Evolutionary conservation across 495 filamentous ascomycete genomes (phyloP).

Genomic region (Physcia stellaris): DNA sequence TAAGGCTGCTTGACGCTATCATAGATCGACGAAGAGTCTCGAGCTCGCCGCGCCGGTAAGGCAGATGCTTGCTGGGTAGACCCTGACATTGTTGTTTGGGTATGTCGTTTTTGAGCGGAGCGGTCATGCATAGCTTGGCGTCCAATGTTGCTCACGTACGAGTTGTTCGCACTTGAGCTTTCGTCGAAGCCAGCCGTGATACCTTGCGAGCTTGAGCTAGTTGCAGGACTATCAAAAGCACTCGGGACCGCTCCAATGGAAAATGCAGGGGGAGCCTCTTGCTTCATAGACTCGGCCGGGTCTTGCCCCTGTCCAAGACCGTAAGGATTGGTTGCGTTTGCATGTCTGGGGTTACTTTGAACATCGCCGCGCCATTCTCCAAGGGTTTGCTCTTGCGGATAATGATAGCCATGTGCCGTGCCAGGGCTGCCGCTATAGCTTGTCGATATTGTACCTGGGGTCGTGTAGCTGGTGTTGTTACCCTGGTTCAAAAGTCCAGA

Average conservation of each 20-base stretch:
- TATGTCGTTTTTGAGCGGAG: conserved; percentile 25
- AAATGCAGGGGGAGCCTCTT: conserved; percentile 49
- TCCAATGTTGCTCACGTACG: conserved; percentile 18
- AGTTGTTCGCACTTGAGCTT: conserved; percentile 7
- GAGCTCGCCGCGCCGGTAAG: conserved; percentile 38
- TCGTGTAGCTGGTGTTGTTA: conserved; percentile 23
- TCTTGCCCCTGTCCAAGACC: conserved; percentile 14
- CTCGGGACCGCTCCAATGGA: conserved; percentile 55
- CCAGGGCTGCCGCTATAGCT: conserved; percentile 12
- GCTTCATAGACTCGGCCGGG: conserved; percentile 22
- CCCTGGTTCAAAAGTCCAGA: conserved; percentile 14
- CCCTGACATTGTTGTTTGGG: conserved; percentile 28
- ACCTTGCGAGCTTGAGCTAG: conserved; percentile 34
- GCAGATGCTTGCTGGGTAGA: conserved; percentile 28
- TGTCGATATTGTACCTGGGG: conserved; percentile 14
- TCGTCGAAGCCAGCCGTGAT: conserved; percentile 29
- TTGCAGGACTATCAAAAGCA: conserved; percentile 48
- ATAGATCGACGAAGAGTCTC: conserved; percentile 77
- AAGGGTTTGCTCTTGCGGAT: conserved; percentile 8
- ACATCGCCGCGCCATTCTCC: conserved; percentile 10
- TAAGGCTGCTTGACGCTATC: conserved; percentile 80
- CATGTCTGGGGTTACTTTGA: conserved; percentile 21
- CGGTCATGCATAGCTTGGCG: conserved; percentile 18
- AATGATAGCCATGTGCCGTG: conserved; percentile 12
- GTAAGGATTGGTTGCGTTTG: conserved; percentile 13